Evolutionary conservation across 2,329 filamentous ascomycete genomes (phyloP), one percentile per base, ranked within the genome.

Genomic region (Aspergillus udagawae): DNA sequence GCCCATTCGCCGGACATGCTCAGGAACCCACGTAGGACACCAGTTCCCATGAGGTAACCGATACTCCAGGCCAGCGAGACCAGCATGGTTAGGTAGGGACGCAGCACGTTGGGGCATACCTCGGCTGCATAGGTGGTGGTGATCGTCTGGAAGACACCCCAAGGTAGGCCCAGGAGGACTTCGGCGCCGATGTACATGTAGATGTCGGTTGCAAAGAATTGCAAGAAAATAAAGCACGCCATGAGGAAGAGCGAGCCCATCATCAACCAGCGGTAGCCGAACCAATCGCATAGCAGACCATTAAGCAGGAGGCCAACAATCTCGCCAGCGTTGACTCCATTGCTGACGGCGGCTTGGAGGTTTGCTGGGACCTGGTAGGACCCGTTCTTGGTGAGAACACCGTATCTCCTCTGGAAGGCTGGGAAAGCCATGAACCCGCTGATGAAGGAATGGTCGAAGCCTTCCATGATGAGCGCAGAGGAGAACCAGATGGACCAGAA

Each of bases 201-300:
- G n/a, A 80, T 71, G 51, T 70, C 76, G 3, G 74, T 73, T 0
- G 80, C 77, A 55, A 81, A 82, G 70, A 82, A 79, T 48, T 73
- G 70, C 48, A 81, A 67, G 60, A 80, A 81, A 62, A 82, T 74
- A 58, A 77, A 78, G 3, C 61, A 72, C 4, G 67, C 62, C 38
- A 82, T 66, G 57, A 72, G 32, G 32, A 38, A 38, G 32, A 82
- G 70, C 17, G 70, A 71, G 29, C 60, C 58, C 53, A 80, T 75
- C 64, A 81, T 72, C 0, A 77, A 74, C 60, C 70, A 73, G 45
- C 77, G 73, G 49, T 80, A 77, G 0, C 80, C 80, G 58, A 66
- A 57, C 17, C 59, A 52, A 35, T 70, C 70, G 1, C 58, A 57
- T 1, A 67, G 25, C 1, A 58, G 57, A 27, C 67, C 66, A 10